Conservation (phyloP, 2,329 filamentous ascomycete genomes). For the Periconia macrospinosa region DNA sequence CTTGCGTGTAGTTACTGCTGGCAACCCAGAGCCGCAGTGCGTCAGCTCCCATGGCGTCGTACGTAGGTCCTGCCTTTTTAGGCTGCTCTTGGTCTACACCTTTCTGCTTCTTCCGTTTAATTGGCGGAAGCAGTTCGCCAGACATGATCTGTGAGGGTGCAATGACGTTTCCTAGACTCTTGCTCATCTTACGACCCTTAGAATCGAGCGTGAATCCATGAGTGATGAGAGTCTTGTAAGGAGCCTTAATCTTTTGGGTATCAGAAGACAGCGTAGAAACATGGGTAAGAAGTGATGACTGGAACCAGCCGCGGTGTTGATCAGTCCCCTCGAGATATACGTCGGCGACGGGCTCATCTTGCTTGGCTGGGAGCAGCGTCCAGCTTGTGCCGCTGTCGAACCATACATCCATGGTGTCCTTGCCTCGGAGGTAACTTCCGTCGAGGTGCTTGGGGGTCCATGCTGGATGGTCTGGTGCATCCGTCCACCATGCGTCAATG, state of each 20-base stretch:
- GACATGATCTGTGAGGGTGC: conserved; percentile 81
- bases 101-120: conserved; percentile 64
- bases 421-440: conserved; percentile 70
- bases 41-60: conserved; percentile 80
- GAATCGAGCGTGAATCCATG: conserved; percentile 93
- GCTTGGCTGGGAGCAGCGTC: conserved; percentile 53
- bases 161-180: conserved; percentile 89
- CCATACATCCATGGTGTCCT: conserved; percentile 99
- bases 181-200: conserved; percentile 97
- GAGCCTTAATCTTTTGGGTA: conserved; percentile 53
- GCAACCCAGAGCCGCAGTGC: conserved; percentile 89
- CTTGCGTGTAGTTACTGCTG: conserved; percentile 86
- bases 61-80: conserved; percentile 45
- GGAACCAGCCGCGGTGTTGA: conserved; percentile 98
- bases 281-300: conserved; percentile 88
- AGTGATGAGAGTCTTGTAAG: conserved; percentile 88
- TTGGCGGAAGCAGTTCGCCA: conserved; percentile 72
- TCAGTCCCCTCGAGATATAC: conserved; percentile 93
- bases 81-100: conserved; percentile 41
- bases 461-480: conserved; percentile 69
- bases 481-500: conserved; percentile 94
- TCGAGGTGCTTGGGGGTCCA: conserved; percentile 74
- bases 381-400: conserved; percentile 98
- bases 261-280: conserved; percentile 62
- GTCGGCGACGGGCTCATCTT: conserved; percentile 63